Conservation (phyloP, 1,284 basidiomycete genomes). For the Sanghuangporus baumii region DNA sequence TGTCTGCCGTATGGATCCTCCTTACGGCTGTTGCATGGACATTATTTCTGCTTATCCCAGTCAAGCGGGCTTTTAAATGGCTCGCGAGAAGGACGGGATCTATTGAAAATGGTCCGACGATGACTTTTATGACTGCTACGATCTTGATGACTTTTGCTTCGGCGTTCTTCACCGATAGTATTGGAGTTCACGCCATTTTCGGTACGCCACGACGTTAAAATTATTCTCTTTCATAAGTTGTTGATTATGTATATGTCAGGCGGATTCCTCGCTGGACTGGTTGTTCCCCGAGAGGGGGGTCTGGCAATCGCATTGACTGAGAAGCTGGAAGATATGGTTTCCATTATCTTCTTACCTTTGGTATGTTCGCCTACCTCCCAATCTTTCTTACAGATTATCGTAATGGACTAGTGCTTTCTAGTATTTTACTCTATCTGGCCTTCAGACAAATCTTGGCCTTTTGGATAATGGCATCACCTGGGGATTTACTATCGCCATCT, state of each 20-base stretch:
- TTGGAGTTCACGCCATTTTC: conserved; percentile 91
- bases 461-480: conserved; percentile 54
- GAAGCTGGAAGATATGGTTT: conserved; percentile 60
- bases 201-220: conserved; percentile 34
- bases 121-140: conserved; percentile 60
- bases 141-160: conserved; percentile 58
- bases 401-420: conserved; percentile 19
- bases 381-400: neutral
- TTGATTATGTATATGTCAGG: conserved; percentile 25
- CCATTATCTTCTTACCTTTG: conserved; percentile 58
- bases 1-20: conserved; percentile 80
- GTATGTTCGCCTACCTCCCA: conserved; percentile 28
- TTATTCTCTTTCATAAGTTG: neutral
- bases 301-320: conserved; percentile 57
- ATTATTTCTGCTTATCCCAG: conserved; percentile 71
- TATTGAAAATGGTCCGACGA: conserved; percentile 66
- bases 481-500: conserved; percentile 55
- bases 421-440: conserved; percentile 62
- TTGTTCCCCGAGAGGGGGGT: conserved; percentile 62
- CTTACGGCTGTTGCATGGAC: conserved; percentile 79
- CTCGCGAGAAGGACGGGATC: conserved; percentile 76
- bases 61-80: conserved; percentile 60
- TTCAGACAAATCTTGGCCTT: conserved; percentile 63
- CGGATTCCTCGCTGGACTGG: conserved; percentile 60
- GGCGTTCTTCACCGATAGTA: conserved; percentile 73